Conservation (phyloP, 441 rosid species). For the Eutrema salsugineum region DNA sequence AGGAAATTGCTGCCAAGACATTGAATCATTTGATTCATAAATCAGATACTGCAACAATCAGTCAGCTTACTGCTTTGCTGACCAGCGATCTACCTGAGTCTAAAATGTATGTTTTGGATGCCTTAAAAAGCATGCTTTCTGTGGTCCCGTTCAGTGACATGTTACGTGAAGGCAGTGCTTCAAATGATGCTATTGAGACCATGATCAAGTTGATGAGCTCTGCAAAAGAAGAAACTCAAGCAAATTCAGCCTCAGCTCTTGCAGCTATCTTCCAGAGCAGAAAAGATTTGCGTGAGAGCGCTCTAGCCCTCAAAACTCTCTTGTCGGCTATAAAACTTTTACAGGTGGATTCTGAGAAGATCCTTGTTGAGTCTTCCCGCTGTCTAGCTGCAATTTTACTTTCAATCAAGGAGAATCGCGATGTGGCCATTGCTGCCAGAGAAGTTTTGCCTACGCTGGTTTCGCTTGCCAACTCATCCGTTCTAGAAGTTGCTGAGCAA, state of each 20-base stretch:
- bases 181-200: constrained; percentile 98
- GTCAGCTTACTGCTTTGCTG: constrained; percentile 94
- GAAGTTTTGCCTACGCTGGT: constrained; percentile 79
- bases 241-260: constrained; percentile 91
- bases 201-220: constrained; percentile 88
- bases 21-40: constrained; percentile 94
- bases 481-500: constrained; percentile 94
- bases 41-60: constrained; percentile 98
- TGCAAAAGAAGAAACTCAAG: constrained; percentile 91
- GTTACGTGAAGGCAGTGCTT: constrained; percentile 94
- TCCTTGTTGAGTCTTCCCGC: constrained; percentile 69
- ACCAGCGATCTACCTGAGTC: constrained; percentile 99
- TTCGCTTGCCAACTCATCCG: constrained; percentile 66
- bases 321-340: constrained; percentile 74
- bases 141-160: constrained; percentile 79
- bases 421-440: constrained; percentile 87
- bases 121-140: constrained; percentile 92
- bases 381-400: constrained; percentile 94
- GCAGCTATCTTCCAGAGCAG: constrained; percentile 84
- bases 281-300: constrained; percentile 94
- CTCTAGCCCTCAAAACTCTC: constrained; percentile 79
- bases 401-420: constrained; percentile 90
- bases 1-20: constrained; percentile 98
- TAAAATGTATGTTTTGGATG: constrained; percentile 92
- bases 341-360: constrained; percentile 73